These are phyloP conservation scores for Trichoderma afroharzianum DNA, from an alignment of 2,329 filamentous ascomycete species.

Conservation along the genomic window DNA sequence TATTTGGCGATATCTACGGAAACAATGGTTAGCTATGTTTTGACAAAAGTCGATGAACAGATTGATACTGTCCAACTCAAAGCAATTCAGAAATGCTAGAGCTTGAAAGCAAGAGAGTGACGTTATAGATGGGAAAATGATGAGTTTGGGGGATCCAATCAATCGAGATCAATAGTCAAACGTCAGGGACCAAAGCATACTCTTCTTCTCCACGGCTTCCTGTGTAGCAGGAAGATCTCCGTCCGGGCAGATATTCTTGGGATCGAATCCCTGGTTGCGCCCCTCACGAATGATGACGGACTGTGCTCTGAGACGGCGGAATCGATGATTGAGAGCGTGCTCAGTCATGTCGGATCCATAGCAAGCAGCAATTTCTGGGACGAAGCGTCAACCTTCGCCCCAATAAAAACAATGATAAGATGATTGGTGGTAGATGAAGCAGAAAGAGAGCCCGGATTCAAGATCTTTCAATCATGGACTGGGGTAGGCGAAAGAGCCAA, in stretches of 20 bases:
- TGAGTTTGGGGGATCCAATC: neutral
- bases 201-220: constrained; percentile 38
- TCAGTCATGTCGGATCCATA: constrained; percentile 49
- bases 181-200: constrained; percentile 30
- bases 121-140: neutral
- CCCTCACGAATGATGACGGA: constrained; percentile 37
- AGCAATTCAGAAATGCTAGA: neutral
- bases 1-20: constrained; percentile 54
- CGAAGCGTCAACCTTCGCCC: constrained; percentile 33
- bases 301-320: constrained; percentile 45
- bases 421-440: neutral
- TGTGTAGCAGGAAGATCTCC: constrained; percentile 37
- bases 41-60: neutral
- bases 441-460: neutral
- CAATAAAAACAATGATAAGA: constrained; percentile 9
- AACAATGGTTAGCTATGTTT: neutral
- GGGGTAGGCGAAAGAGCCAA: neutral
- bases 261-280: constrained; percentile 37
- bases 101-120: neutral
- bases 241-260: constrained; percentile 39
- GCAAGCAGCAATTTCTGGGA: constrained; percentile 44
- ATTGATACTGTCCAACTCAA: neutral
- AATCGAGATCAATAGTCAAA: neutral
- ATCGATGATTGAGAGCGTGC: constrained; percentile 48
- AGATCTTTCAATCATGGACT: neutral